These are phyloP conservation scores for Jatropha curcas DNA, from an alignment of 345 rosid species.

Conservation along the genomic window DNA sequence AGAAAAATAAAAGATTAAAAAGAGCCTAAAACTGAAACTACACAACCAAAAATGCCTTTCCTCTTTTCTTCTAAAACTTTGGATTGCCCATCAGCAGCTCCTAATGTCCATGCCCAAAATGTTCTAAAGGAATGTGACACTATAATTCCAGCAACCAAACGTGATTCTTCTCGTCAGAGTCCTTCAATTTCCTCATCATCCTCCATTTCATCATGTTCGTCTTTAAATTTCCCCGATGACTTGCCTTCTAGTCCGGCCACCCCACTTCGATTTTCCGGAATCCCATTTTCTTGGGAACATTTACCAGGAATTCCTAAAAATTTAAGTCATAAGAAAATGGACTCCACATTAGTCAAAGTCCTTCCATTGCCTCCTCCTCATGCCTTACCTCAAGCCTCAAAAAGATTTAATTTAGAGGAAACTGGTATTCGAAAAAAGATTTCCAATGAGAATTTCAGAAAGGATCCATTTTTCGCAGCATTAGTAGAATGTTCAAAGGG, in stretches of 20 bases:
- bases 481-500: conserved; percentile 76
- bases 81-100: conserved; percentile 19
- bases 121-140: conserved; percentile 20
- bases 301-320: conserved; percentile 88
- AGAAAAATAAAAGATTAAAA: background rate
- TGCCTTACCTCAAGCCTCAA: conserved; percentile 30
- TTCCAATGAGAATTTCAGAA: conserved; percentile 13
- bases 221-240: conserved; percentile 41
- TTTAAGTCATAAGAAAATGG: conserved; percentile 32
- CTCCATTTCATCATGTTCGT: conserved; percentile 41
- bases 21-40: background rate
- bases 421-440: conserved; percentile 28
- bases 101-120: conserved; percentile 14
- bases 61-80: conserved; percentile 15
- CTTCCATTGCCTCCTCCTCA: conserved; percentile 76
- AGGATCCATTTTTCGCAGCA: conserved; percentile 80
- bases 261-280: conserved; percentile 61
- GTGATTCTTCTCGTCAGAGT: conserved; percentile 21
- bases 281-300: conserved; percentile 94
- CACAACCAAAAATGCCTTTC: background rate
- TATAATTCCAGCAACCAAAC: conserved; percentile 16
- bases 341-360: conserved; percentile 21
- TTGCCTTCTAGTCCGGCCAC: conserved; percentile 59
- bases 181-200: conserved; percentile 41
- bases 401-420: conserved; percentile 19